Conservation (phyloP, 2,329 filamentous ascomycete genomes). For the Thelonectria blattea region DNA sequence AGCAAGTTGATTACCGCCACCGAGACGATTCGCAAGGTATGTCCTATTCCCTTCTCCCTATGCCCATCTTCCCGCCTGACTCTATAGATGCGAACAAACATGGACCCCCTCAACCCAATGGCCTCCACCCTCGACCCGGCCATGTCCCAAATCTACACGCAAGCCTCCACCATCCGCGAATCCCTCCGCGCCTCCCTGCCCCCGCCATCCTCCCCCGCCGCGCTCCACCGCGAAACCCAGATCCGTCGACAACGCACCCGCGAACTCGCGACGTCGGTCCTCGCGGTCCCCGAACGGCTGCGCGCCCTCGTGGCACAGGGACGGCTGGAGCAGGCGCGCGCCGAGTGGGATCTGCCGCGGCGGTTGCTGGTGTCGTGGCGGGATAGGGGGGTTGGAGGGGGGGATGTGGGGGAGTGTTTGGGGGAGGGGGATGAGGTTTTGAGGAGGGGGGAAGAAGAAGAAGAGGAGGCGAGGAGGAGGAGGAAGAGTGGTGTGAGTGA, state of each 20-base stretch:
- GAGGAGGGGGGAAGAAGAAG: constrained; percentile 23
- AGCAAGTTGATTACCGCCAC: constrained; percentile 96
- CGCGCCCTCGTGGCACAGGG: constrained; percentile 64
- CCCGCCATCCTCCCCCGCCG: constrained; percentile 50
- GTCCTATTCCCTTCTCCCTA: background rate
- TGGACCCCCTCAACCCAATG: constrained; percentile 79
- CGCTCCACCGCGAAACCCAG: constrained; percentile 43
- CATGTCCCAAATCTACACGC: constrained; percentile 74
- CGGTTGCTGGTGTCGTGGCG: constrained; percentile 60
- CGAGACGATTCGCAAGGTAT: constrained; percentile 84
- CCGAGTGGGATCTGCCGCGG: constrained; percentile 61
- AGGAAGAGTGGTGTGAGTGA: constrained; percentile 29
- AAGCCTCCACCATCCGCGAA: constrained; percentile 61
- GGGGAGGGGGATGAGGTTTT: constrained; percentile 61
- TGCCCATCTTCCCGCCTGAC: background rate
- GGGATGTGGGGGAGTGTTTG: constrained; percentile 59
- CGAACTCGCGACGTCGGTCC: constrained; percentile 66
- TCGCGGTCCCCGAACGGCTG: constrained; percentile 66
- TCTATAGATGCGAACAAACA: constrained; percentile 73
- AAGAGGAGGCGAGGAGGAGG: too few relatives aligned
- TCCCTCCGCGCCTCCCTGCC: constrained; percentile 56
- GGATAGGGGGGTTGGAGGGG: constrained; percentile 59
- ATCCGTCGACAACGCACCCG: constrained; percentile 49
- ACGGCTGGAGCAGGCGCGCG: constrained; percentile 64
- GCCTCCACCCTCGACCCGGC: constrained; percentile 75